Evolutionary conservation across 352 stramenopile genomes (phyloP).

Genomic region (Thalassiosira sp.): DNA sequence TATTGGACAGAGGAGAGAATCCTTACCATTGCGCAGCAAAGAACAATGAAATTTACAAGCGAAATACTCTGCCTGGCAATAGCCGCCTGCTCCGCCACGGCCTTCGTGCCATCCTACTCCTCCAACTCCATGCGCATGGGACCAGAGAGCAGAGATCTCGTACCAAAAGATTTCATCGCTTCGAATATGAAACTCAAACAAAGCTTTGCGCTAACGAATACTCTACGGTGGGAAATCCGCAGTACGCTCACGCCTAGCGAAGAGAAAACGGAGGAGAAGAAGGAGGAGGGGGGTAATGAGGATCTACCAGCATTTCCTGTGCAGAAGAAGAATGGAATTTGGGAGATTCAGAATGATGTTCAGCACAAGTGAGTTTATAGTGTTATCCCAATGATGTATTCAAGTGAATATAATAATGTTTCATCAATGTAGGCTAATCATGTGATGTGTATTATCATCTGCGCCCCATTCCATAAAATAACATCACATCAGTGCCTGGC

Average conservation of each 20-base stretch:
- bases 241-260: slow-evolving; percentile 39
- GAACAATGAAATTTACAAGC: slow-evolving; percentile 36
- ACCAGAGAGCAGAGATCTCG: not conserved
- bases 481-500: slow-evolving; percentile 42
- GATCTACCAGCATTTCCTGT: slow-evolving; percentile 43
- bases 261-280: slow-evolving; percentile 7
- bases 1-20: no score
- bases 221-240: slow-evolving; percentile 22
- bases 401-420: no score
- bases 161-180: slow-evolving; percentile 8
- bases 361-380: slow-evolving; percentile 50
- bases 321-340: slow-evolving; percentile 41
- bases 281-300: not conserved
- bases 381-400: no score
- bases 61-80: slow-evolving; percentile 32
- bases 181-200: slow-evolving; percentile 3
- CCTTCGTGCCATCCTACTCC: slow-evolving; percentile 14
- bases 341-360: slow-evolving; percentile 47
- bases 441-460: no score
- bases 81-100: not conserved
- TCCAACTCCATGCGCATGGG: not conserved
- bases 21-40: no score
- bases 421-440: no score
- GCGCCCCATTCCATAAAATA: not conserved
- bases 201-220: slow-evolving; percentile 7